Evolutionary conservation across 2,329 filamentous ascomycete genomes (phyloP).

Genomic region (Aspergillus fijiensis): DNA sequence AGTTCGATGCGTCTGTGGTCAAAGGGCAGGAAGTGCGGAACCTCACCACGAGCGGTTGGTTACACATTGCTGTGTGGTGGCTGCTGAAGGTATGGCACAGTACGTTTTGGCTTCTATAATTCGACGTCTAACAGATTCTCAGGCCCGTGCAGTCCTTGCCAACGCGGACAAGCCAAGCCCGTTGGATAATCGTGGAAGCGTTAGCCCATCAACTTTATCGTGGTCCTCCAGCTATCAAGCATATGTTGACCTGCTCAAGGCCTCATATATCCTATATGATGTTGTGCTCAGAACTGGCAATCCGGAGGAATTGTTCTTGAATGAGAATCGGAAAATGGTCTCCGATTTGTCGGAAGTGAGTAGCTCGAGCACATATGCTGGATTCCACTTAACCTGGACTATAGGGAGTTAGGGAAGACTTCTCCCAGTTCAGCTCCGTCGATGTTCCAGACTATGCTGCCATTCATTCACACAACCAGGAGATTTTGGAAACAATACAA

Average conservation of each 20-base stretch:
- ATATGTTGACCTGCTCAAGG: slow-evolving; percentile 34
- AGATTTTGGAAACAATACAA: slow-evolving; percentile 33
- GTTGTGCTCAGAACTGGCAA: slow-evolving; percentile 28
- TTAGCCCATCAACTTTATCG: slow-evolving; percentile 25
- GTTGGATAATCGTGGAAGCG: slow-evolving; percentile 23
- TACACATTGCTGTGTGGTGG: slow-evolving; percentile 35
- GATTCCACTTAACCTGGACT: not conserved
- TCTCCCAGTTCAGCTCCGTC: slow-evolving; percentile 26
- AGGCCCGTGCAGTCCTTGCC: slow-evolving; percentile 24
- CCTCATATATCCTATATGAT: slow-evolving; percentile 35
- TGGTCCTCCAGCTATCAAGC: slow-evolving; percentile 27
- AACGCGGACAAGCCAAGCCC: slow-evolving; percentile 24
- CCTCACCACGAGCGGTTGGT: slow-evolving; percentile 30
- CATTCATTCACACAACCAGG: slow-evolving; percentile 25
- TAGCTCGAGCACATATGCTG: not conserved
- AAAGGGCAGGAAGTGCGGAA: slow-evolving; percentile 24
- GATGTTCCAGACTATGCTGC: slow-evolving; percentile 28
- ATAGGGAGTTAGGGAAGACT: slow-evolving; percentile 30
- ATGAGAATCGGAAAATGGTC: slow-evolving; percentile 34
- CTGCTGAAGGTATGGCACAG: slow-evolving; percentile 27
- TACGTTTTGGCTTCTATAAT: not conserved
- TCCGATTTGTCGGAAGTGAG: slow-evolving; percentile 31
- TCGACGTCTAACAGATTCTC: slow-evolving; percentile 1
- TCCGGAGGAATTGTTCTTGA: slow-evolving; percentile 20
- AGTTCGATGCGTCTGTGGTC: slow-evolving; percentile 21